These are phyloP conservation scores for Fusarium caatingaense DNA, from an alignment of 2,329 filamentous ascomycete genomes.

Conservation along the genomic window DNA sequence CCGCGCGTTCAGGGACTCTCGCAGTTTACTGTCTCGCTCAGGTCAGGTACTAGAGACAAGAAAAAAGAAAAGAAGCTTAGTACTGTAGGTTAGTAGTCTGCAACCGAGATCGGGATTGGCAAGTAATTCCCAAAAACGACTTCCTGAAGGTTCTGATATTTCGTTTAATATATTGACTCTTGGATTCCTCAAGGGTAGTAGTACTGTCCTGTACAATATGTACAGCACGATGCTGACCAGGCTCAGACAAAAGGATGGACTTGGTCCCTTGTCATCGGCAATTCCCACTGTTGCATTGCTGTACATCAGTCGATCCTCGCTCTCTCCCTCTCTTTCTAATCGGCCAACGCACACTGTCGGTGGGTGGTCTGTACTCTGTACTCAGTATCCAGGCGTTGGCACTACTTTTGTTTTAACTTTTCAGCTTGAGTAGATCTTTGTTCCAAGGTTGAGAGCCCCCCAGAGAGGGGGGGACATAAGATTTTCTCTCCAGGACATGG, in stretches of 20 bases:
- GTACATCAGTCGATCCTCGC: slow-evolving; percentile 30
- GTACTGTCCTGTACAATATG: neutral
- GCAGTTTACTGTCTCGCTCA: neutral
- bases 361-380: neutral
- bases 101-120: neutral
- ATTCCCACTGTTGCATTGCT: slow-evolving; percentile 24
- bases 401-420: slow-evolving; percentile 1
- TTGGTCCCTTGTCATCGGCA: slow-evolving; percentile 20
- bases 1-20: slow-evolving; percentile 34
- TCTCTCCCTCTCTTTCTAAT: neutral
- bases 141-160: neutral
- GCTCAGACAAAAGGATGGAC: neutral
- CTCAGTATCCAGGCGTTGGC: neutral
- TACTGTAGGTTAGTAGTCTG: neutral
- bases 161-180: neutral
- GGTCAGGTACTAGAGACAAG: slow-evolving; percentile 24
- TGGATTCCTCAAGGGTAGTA: neutral
- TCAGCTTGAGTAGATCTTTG: neutral
- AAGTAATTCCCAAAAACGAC: neutral
- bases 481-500: slow-evolving; percentile 4
- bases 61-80: neutral
- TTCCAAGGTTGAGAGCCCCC: neutral
- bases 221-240: neutral
- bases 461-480: neutral
- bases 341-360: neutral